Base-by-base conservation (phyloP, 768 basidiomycete genomes). In the Suillus placidus region DNA sequence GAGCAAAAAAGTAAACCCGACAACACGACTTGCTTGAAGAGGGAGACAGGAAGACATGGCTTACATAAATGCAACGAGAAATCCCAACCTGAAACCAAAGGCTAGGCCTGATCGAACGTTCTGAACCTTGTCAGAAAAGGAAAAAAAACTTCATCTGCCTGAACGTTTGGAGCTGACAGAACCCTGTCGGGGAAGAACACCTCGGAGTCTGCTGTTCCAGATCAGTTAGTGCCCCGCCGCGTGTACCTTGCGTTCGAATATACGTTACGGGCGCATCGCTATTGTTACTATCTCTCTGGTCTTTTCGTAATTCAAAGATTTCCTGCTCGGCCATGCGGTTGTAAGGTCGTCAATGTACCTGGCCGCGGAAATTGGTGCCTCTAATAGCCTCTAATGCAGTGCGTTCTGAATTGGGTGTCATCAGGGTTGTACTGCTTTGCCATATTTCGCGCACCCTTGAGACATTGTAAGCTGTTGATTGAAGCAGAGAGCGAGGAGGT, bases 171-270 rank as follows among this genome's bases (percentile, higher is more conserved):
- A 37, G 12, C 9, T 37, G 37, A 37, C 9, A 37, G 37, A 37
- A 10, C 37, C 37, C 9, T 37, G 9, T 37, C 37, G 12, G 37
- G 37, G 9, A 37, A 37, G 37, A 88, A 77, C 1, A 76, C 76
- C 71, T 92, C 86, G 52, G 54, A 95, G 77, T 1, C 87, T 88
- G 8, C 93, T 93, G 56, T 89, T 80, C 89, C 90, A 95, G 18
- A 52, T 30, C 42, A 42, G 45, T 9, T n/a, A 47, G 84, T 81
- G 62, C 92, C 91, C 90, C 92, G 95, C 23, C 94, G 81, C 20
- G 73, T 71, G 71, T 70, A 83, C 69, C 78, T 71, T 34, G 71
- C 64, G 43, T 71, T 71, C 26, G 56, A 68, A 3, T 62, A 69
- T 42, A 42, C 42, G 16, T 16, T 16, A 18, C 16, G 16, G 42